A percentile compares a stretch with the other conserved stretches of the same genome.
phyloP scores from a whole-genome alignment of 2,329 filamentous ascomycete genomes.

The Fusarium chuoi region DNA sequence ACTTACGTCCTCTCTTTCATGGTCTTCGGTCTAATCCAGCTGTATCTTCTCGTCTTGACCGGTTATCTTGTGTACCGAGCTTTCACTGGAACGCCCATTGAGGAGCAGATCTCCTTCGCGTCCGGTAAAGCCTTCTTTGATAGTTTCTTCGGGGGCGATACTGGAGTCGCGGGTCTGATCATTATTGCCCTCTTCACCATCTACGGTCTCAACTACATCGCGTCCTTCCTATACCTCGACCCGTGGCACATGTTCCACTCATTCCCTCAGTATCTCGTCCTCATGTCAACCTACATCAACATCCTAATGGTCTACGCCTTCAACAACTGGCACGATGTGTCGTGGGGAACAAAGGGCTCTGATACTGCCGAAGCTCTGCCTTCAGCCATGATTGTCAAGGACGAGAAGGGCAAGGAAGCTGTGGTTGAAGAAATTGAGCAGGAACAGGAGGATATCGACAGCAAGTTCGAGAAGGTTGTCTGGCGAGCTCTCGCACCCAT shows the following conservation, averaged over 20 bases:
- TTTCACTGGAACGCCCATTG: conserved; percentile 31
- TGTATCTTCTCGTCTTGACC: conserved; percentile 38
- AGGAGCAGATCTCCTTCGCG: conserved; percentile 36
- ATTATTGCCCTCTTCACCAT: conserved; percentile 40
- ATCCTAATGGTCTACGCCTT: conserved; percentile 43
- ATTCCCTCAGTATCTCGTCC: conserved; percentile 40
- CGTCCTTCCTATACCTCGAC: conserved; percentile 41
- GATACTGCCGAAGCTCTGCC: conserved; percentile 35
- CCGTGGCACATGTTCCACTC: conserved; percentile 45
- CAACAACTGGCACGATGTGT: conserved; percentile 43
- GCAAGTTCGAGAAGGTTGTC: conserved; percentile 41
- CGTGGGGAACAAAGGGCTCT: conserved; percentile 41
- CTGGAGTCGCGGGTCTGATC: conserved; percentile 39
- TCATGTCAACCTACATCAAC: conserved; percentile 44
- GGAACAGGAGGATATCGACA: conserved; percentile 41
- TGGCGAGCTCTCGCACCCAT: conserved; percentile 40
- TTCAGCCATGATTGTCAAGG: conserved; percentile 36
- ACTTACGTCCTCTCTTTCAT: conserved; percentile 40
- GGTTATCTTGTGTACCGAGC: conserved; percentile 41
- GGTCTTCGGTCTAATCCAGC: conserved; percentile 39
- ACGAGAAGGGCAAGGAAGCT: conserved; percentile 33
- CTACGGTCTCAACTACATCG: conserved; percentile 41
- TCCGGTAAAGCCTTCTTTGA: conserved; percentile 34
- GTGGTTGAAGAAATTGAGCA: conserved; percentile 40
- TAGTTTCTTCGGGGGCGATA: conserved; percentile 37